Percentiles rank a stretch among this genome's conserved stretches.
phyloP scores from a whole-genome alignment of 2,329 filamentous ascomycete species.

The Sarocladiaceae sp. region DNA sequence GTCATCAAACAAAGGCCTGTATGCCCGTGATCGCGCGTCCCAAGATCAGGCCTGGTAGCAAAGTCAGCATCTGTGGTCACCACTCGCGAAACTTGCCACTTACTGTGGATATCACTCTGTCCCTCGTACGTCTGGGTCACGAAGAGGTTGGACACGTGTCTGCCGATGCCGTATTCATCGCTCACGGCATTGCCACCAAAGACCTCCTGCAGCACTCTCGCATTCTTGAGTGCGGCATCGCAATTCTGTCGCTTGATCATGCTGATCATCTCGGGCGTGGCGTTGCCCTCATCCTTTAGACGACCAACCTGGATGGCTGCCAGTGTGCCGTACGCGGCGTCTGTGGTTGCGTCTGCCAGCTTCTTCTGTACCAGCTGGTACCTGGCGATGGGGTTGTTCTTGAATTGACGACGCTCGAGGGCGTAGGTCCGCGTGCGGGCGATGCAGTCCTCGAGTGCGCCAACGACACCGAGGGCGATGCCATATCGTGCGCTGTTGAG shows the following conservation, averaged over 20 bases:
- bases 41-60: constrained; percentile 58
- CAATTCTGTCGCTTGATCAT: constrained; percentile 98
- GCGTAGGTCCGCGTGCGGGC: constrained; percentile 76
- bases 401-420: constrained; percentile 94
- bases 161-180: constrained; percentile 92
- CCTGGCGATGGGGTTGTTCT: constrained; percentile 87
- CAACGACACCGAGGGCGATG: constrained; percentile 91
- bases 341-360: constrained; percentile 85
- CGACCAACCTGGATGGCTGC: constrained; percentile 87
- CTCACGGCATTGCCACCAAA: constrained; percentile 98
- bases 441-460: constrained; percentile 90
- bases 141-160: constrained; percentile 93
- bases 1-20: constrained; percentile 67
- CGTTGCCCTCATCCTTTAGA: constrained; percentile 87
- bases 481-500: constrained; percentile 91
- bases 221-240: constrained; percentile 77
- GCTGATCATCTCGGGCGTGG: constrained; percentile 90
- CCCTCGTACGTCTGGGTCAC: constrained; percentile 98
- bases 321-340: constrained; percentile 86
- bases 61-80: constrained; percentile 19
- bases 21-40: constrained; percentile 68
- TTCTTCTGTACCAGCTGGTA: constrained; percentile 99
- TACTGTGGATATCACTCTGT: constrained; percentile 91
- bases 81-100: not conserved
- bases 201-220: constrained; percentile 82